Percentiles rank a stretch among this genome's conserved stretches.
These are phyloP conservation scores for Fusarium newnesense DNA, from an alignment of 2,329 filamentous ascomycete species.

Conservation along the genomic window DNA sequence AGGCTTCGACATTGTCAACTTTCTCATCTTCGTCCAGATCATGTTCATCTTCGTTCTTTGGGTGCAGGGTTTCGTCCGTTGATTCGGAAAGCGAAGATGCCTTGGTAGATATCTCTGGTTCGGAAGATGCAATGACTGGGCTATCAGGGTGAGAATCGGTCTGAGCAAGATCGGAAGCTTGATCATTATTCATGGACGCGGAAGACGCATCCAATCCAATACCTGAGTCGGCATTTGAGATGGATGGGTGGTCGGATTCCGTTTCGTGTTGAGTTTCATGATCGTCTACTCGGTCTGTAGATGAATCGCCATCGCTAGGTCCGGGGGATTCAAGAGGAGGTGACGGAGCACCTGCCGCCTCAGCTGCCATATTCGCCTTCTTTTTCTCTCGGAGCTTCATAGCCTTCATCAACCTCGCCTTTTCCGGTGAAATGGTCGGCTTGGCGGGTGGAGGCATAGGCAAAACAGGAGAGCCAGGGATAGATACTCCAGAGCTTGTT, in stretches of 20 bases:
- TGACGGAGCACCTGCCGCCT: constrained; percentile 31
- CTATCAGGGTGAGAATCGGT: constrained; percentile 69
- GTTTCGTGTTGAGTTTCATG: constrained; percentile 35
- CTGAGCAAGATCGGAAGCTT: constrained; percentile 58
- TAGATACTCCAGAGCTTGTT: constrained; percentile 58
- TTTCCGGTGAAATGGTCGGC: constrained; percentile 82
- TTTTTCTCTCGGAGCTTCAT: constrained; percentile 90
- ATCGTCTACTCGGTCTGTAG: constrained; percentile 37
- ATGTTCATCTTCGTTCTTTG: constrained; percentile 41
- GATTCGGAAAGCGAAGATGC: constrained; percentile 73
- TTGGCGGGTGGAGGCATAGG: constrained; percentile 56
- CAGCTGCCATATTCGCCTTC: constrained; percentile 50
- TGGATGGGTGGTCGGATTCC: constrained; percentile 45
- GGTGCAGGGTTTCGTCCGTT: constrained; percentile 67
- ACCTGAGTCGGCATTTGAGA: constrained; percentile 64
- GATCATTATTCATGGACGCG: constrained; percentile 57
- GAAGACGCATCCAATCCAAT: constrained; percentile 61
- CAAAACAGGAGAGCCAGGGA: constrained; percentile 51
- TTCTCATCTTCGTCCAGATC: constrained; percentile 31
- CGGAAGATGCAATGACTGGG: constrained; percentile 63
- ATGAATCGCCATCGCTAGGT: constrained; percentile 34
- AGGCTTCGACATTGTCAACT: constrained; percentile 9
- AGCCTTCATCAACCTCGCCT: constrained; percentile 92
- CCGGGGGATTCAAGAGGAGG: constrained; percentile 31
- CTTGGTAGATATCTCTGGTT: constrained; percentile 68